Evolutionary conservation across 169 alveolate species (phyloP), one percentile per base, ranked within the genome.

Genomic region (Blepharisma undulans): DNA sequence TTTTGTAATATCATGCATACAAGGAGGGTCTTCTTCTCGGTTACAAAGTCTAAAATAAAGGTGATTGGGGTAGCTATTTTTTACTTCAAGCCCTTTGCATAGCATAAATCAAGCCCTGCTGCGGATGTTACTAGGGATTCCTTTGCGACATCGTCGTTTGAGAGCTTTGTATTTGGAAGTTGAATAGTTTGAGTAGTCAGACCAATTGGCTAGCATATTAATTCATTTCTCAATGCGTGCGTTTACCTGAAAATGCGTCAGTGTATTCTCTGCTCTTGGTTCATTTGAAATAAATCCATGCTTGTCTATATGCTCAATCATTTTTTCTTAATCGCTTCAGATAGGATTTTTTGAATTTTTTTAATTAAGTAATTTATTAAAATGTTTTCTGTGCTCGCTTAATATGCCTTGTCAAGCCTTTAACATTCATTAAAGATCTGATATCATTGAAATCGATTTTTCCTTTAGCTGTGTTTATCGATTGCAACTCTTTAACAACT

Each of bases 41-140:
- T 82, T 60, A 19, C 33, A 36, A 14, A 82, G 76, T 19, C 78
- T 22, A 22, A 34, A 48, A 30, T 36, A 82, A 6, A 22, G 34
- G 36, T 60, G 74, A 21, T 33, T 33, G 22, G 89, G 72, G n/a
- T 48, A 82, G 29, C 33, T 25, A 14, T 59, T 82, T 82, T 30
- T 4, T 7, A 82, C 30, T 21, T 22, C 30, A 36, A 22, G 36
- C 7, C 61, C 92, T 22, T 95, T 96, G 0, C 97, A 97, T 66
- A 98, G 94, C 88, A 93, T 95, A 92, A 96, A 98, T 99, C 99
- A 98, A 19, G 95, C 97, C 30, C 94, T 93, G 18, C 99, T 99
- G 66, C 99, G 96, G 72, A 97, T 80, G 60, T 94, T 93, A 91
- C 97, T 97, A 5, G 99, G 99, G 36, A 98, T 94, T 0, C 99